Evolutionary conservation across 805 yeast species (phyloP), one percentile per base, ranked within the genome.

Genomic region (Priceomyces melissophilus): DNA sequence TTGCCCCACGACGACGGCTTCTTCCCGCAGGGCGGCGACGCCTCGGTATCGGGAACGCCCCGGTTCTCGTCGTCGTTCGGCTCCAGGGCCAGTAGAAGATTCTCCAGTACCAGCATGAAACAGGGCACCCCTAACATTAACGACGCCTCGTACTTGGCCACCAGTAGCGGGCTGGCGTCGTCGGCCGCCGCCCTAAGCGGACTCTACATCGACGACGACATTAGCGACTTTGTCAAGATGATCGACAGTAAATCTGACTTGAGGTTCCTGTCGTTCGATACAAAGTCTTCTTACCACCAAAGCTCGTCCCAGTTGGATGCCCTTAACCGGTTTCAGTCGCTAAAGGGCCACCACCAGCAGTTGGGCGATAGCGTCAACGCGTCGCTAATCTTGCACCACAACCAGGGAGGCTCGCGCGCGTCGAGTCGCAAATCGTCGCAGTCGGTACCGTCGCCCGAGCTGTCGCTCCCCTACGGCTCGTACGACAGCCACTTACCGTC

Each of bases 1-100:
- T 40, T 54, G n/a, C 54, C 41, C n/a, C 49, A 48, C 16, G 72
- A 66, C 15, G 57, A 57, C 31, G 42, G 45, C 6, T 34, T 47
- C 10, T 53, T 49, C 12, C 25, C 25, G 7, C 25, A 20, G 4
- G 35, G 53, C 20, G 47, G 45, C 23, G 44, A 45, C 2, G 67
- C 60, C 14, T 57, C 54, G 35, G 51, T 63, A 4, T 55, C 71
- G 17, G 67, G 54, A 26, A 68, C 82, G 0, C 83, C 86, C 2
- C 72, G 81, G 47, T 84, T 82, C 48, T 76, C 87, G 2, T 80
- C 91, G 1, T 82, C 90, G 0, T 83, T 83, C 58, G 86, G 87
- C 0, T 80, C 82, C n/a, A 65, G 86, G 37, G 71, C 66, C 11
- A 65, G 71, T 43, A 72, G 83, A n/a, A 68, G 85, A 25, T 67